phyloP scores from a whole-genome alignment of 169 alveolate genomes.

The Plasmodium yoelii region DNA sequence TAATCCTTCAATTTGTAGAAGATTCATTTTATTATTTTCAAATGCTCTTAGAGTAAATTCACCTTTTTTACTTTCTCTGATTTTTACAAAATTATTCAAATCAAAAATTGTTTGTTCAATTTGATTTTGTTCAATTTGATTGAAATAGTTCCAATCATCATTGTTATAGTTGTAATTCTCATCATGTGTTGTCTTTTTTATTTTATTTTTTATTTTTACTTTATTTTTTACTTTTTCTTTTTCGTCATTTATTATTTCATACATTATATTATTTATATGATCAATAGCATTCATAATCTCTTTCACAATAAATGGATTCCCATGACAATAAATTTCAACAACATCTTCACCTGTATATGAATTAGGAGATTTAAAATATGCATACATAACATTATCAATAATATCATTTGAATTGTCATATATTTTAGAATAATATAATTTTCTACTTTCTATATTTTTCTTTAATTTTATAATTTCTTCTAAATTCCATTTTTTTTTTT shows the following conservation, averaged over 20 bases:
- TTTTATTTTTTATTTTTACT: too few relatives aligned
- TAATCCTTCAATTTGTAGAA: conserved; percentile 78
- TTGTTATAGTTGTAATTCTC: not conserved
- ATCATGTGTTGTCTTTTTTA: not conserved
- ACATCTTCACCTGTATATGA: conserved; percentile 88
- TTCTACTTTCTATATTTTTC: conserved; percentile 29
- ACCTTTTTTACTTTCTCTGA: conserved; percentile 82
- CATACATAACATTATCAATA: conserved; percentile 19
- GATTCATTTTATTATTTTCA: conserved; percentile 78
- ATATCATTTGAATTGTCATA: conserved; percentile 11
- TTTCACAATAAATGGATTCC: conserved; percentile 78
- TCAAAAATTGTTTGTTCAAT: not conserved
- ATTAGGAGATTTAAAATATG: conserved; percentile 75
- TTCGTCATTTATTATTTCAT: conserved; percentile 30
- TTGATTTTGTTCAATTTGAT: not conserved
- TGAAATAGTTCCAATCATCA: not conserved
- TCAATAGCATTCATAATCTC: conserved; percentile 75
- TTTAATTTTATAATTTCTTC: conserved; percentile 16
- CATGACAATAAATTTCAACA: conserved; percentile 86
- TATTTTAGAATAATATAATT: conserved; percentile 5
- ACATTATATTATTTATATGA: conserved; percentile 12
- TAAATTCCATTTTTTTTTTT: conserved; percentile 24
- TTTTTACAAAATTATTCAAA: conserved; percentile 31
- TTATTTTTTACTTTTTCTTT: conserved; percentile 31
- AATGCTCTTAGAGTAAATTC: conserved; percentile 86